A percentile compares a stretch with the other conserved stretches of the same genome.
Evolutionary conservation across 352 stramenopile genomes (phyloP).

Genomic region (Phytophthora cajani): DNA sequence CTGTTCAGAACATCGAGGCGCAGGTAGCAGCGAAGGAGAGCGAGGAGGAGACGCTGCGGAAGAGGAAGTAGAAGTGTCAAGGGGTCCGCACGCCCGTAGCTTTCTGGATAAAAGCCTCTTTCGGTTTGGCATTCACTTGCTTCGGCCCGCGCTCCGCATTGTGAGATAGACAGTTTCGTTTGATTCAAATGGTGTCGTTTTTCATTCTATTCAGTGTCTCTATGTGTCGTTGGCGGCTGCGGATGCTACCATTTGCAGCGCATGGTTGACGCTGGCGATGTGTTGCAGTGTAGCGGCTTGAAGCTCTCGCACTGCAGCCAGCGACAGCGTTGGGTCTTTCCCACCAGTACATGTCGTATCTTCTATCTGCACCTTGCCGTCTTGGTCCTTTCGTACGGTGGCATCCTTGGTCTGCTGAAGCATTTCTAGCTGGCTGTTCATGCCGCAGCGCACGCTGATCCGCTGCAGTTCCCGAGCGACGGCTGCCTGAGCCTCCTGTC

Average conservation of each 20-base stretch:
- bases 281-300: conserved; percentile 60
- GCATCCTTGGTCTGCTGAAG: conserved; percentile 10
- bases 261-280: conserved; percentile 51
- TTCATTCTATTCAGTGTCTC: conserved; percentile 3
- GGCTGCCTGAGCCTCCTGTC: conserved; percentile 39
- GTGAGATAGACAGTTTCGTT: conserved; percentile 50
- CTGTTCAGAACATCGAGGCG: conserved; percentile 50
- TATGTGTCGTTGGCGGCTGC: conserved; percentile 12
- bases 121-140: conserved; percentile 22
- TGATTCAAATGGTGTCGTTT: conserved; percentile 38
- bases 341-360: neutral
- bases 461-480: conserved; percentile 48
- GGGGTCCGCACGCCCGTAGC: conserved; percentile 6
- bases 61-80: conserved; percentile 60
- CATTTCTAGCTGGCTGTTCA: conserved; percentile 32
- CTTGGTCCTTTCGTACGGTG: conserved; percentile 6
- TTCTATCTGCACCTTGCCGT: neutral
- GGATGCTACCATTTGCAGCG: conserved; percentile 32
- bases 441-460: conserved; percentile 48
- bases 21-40: conserved; percentile 42
- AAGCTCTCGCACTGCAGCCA: conserved; percentile 47
- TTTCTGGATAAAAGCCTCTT: conserved; percentile 28
- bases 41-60: conserved; percentile 57
- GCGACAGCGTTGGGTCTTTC: conserved; percentile 28
- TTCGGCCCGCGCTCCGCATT: conserved; percentile 35